These are phyloP conservation scores for Claviceps digitariae DNA, from an alignment of 2,329 filamentous ascomycete genomes.

Conservation along the genomic window DNA sequence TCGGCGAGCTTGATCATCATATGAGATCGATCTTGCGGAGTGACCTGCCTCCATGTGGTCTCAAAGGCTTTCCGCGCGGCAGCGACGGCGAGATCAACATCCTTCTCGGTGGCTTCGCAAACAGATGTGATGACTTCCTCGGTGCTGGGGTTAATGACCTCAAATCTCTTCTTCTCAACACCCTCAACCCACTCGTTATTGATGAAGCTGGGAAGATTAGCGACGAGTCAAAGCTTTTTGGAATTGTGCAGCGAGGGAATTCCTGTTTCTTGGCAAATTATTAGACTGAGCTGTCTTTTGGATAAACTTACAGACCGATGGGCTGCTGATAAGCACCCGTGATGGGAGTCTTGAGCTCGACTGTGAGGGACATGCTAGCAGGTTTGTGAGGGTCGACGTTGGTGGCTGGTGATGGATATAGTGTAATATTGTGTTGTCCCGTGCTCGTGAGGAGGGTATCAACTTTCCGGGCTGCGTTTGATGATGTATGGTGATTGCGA, in stretches of 20 bases:
- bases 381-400: not conserved
- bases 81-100: constrained; percentile 65
- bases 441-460: not conserved
- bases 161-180: constrained; percentile 79
- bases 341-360: constrained; percentile 54
- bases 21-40: constrained; percentile 57
- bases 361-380: constrained; percentile 32
- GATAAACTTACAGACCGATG: constrained; percentile 43
- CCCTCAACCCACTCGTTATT: constrained; percentile 77
- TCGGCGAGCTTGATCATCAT: constrained; percentile 66
- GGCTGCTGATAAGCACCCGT: constrained; percentile 47
- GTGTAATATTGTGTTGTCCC: not conserved
- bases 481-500: not conserved
- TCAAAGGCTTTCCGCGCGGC: constrained; percentile 81
- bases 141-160: constrained; percentile 77
- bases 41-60: constrained; percentile 51
- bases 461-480: too few species aligned
- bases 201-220: constrained; percentile 51
- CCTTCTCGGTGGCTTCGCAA: constrained; percentile 77
- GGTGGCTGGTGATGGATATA: not conserved
- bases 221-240: not conserved
- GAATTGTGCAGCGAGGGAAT: not conserved
- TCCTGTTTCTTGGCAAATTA: not conserved
- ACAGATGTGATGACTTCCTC: constrained; percentile 78
- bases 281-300: not conserved